phyloP scores from a whole-genome alignment of 768 basidiomycete genomes.

The Hortiboletus flavorubellus region DNA sequence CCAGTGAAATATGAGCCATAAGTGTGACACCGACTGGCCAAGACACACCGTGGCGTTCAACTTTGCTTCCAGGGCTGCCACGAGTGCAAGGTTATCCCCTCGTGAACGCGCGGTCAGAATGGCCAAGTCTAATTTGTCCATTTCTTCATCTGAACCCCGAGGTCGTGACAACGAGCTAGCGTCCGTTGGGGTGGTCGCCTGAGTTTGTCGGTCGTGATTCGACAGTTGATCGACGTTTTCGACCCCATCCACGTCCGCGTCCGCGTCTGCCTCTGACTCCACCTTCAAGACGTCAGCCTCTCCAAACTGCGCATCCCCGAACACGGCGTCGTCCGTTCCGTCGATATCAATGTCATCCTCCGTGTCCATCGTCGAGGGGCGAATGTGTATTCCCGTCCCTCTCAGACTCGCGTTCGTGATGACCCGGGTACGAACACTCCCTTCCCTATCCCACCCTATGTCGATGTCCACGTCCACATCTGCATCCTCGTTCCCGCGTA shows the following conservation, averaged over 20 bases:
- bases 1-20: conserved; percentile 14
- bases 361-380: conserved; percentile 55
- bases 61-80: conserved; percentile 60
- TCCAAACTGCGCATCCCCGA: conserved; percentile 72
- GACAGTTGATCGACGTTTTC: conserved; percentile 9
- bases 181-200: conserved; percentile 18
- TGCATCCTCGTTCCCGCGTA: conserved; percentile 31
- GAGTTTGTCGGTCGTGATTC: conserved; percentile 33
- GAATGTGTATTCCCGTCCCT: conserved; percentile 71
- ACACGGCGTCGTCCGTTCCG: conserved; percentile 65
- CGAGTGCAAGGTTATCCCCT: conserved; percentile 46
- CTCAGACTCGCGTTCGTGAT: conserved; percentile 35
- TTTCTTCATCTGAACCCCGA: conserved; percentile 29
- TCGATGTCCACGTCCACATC: conserved; percentile 34
- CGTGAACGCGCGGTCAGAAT: conserved; percentile 47
- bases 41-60: conserved; percentile 51
- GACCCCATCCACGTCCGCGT: conserved; percentile 22
- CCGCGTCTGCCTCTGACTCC: conserved; percentile 30
- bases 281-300: conserved; percentile 60
- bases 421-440: conserved; percentile 41
- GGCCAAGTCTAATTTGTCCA: conserved; percentile 46
- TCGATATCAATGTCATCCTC: conserved; percentile 82
- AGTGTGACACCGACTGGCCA: conserved; percentile 30
- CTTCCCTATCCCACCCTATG: conserved; percentile 37
- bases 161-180: background rate